Evolutionary conservation across 768 basidiomycete genomes (phyloP), one percentile per base, ranked within the genome.

Genomic region (Serendipita sp.): DNA sequence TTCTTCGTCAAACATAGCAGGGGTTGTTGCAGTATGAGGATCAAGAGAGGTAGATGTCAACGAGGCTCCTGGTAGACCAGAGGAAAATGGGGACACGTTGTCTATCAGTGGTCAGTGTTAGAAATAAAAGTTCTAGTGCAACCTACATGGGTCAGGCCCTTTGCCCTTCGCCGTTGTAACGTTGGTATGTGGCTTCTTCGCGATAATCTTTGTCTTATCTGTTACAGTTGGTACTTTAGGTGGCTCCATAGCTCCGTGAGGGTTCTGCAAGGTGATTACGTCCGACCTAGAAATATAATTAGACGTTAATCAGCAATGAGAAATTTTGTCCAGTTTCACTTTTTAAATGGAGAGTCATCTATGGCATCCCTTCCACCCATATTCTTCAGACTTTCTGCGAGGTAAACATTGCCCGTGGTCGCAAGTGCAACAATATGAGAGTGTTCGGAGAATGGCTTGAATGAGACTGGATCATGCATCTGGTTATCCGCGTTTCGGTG

Each of bases 1-100:
- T 75, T 99, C 96, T 76, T 98, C 96, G 73, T 99, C 94, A 84
- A 93, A 94, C n/a, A 98, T 76, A 3, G 96, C 82, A 69, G 88
- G 85, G 56, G 93, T 85, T 51, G 80, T 83, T 28, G 77, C 75
- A 2, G 80, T 81, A 65, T 84, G 82, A 11, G 92, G 86, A 68
- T 89, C 89, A 65, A 93, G 80, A 2, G 93, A 86, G 0, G 96
- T 98, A 2, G 91, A 93, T 0, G 96, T 99, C 54, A 99, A 75
- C 0, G 93, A 92, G 2, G 95, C 96, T 62, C 95, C 92, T 2
- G 92, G 84, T 47, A 88, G 78, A 30, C 95, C 95, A 45, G 80
- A 91, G 1, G 90, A 91, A 71, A 91, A 92, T 0, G 90, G 90
- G n/a, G 90, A 92, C 18, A 88, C 78, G 70, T 92, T 92, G 87